Base-by-base conservation (phyloP, 2,329 filamentous ascomycete species). In the Paraphaeosphaeria sporulosa region DNA sequence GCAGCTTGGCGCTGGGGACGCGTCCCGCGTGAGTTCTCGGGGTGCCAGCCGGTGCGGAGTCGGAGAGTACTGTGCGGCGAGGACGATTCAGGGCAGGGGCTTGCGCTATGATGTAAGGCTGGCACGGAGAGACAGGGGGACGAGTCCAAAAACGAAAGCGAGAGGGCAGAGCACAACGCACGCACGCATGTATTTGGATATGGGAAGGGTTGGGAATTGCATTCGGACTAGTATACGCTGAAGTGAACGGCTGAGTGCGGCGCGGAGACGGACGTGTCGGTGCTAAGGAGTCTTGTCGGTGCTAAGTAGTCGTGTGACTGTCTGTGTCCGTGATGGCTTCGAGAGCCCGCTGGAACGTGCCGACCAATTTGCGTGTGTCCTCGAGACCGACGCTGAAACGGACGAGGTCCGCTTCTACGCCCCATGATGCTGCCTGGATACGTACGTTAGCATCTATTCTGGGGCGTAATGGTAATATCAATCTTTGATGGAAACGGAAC, bases 351-450 rank as follows among this genome's bases (percentile, higher is more conserved):
- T 84, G 78, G 71, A 98, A 91, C 19, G 85, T 85, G 15, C 76
- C 78, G 34, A 85, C 83, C 68, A 98, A 78, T 60, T 89, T 85
- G 25, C 83, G 81, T 1, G 88, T 85, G 62, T 95, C 91, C 76
- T 99, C 95, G 54, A 99, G 78, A 0, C 95, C 95, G 55, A 98
- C 91, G 71, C 94, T 97, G 66, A 98, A 87, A 44, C 95, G 86
- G 50, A 98, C 85, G 58, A 99, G 79, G 74, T 92, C 87, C 1
- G 87, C 87, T 57, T 95, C 90, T 3, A 97, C 92, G 0, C 94
- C 93, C 75, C 90, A 94, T 61, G 89, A 83, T 27, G 86, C 87
- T 46, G 91, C 92, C 84, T 86, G 12, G 8, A 53, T n/a, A 25
- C 3, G 36, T 32, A 36, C 4, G 51, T 71, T 55, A 72, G 64